A percentile compares a stretch with the other conserved stretches of the same genome.
Conservation (phyloP, 495 filamentous ascomycete species). For the Aspergillus heteromorphus region DNA sequence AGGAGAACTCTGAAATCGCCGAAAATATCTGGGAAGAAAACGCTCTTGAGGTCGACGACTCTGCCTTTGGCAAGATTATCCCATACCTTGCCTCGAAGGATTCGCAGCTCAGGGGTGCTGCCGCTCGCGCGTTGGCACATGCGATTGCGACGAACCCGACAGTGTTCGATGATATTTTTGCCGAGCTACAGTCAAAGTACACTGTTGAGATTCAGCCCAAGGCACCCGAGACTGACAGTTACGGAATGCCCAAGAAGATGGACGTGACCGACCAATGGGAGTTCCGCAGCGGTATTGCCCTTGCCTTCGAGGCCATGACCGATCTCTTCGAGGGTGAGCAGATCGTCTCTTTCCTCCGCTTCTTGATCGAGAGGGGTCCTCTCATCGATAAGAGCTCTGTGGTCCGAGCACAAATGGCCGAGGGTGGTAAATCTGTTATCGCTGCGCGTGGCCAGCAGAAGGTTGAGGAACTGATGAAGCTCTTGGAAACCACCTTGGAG, state of each 20-base stretch:
- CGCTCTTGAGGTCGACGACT: constrained; percentile 63
- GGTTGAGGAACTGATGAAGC: constrained; percentile 86
- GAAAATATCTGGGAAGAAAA: constrained; percentile 93
- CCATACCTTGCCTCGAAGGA: constrained; percentile 77
- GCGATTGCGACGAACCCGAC: constrained; percentile 53
- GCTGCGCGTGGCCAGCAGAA: constrained; percentile 68
- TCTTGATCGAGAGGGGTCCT: constrained; percentile 79
- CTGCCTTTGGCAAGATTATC: constrained; percentile 58
- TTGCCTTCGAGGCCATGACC: constrained; percentile 79
- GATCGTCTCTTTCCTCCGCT: constrained; percentile 71
- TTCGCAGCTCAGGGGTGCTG: constrained; percentile 72
- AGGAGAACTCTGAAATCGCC: constrained; percentile 81
- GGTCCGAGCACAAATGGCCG: constrained; percentile 88
- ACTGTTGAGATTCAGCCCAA: constrained; percentile 71
- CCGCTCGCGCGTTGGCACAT: constrained; percentile 75
- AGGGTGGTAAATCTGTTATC: constrained; percentile 79
- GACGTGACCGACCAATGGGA: constrained; percentile 88
- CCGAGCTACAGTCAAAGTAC: constrained; percentile 63
- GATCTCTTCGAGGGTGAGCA: constrained; percentile 58
- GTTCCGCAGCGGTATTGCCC: constrained; percentile 75
- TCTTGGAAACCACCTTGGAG: constrained; percentile 79
- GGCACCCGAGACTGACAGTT: constrained; percentile 77
- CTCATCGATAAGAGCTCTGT: constrained; percentile 69
- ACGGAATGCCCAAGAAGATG: constrained; percentile 84
- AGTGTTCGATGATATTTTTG: constrained; percentile 53